Evolutionary conservation across 257 asterid species (phyloP).

Genomic region (Thymus mandschuricus): DNA sequence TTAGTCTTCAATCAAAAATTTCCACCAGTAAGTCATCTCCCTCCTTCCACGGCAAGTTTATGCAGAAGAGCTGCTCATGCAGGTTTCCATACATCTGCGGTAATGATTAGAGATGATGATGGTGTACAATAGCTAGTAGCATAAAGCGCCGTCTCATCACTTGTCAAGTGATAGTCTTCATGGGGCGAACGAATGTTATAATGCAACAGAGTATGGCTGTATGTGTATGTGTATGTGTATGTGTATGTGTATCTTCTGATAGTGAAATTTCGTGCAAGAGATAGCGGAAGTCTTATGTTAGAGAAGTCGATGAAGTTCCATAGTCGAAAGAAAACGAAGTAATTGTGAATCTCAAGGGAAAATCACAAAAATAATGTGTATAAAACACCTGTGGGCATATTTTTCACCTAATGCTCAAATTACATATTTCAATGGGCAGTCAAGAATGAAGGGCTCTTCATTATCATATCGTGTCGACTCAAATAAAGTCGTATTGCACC

Average conservation of each 20-base stretch:
- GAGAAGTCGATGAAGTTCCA: not conserved
- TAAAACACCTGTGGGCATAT: too few relatives aligned
- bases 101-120: not conserved
- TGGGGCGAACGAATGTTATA: not conserved
- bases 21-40: not conserved
- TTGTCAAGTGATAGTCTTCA: not conserved
- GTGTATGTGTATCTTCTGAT: not conserved
- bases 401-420: too few relatives aligned
- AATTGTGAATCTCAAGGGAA: too few relatives aligned
- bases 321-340: not conserved
- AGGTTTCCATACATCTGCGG: not conserved
- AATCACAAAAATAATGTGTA: too few relatives aligned
- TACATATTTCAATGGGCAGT: too few relatives aligned
- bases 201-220: not conserved
- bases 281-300: not conserved
- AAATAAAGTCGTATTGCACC: too few relatives aligned
- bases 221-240: too few relatives aligned
- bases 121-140: not conserved
- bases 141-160: not conserved
- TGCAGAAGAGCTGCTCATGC: not conserved
- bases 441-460: too few relatives aligned
- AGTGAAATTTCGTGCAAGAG: not conserved
- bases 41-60: not conserved
- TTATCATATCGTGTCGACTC: too few relatives aligned
- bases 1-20: conserved; percentile 9